Conservation (phyloP, 2,329 filamentous ascomycete species). For the Mollisia scopiformis region DNA sequence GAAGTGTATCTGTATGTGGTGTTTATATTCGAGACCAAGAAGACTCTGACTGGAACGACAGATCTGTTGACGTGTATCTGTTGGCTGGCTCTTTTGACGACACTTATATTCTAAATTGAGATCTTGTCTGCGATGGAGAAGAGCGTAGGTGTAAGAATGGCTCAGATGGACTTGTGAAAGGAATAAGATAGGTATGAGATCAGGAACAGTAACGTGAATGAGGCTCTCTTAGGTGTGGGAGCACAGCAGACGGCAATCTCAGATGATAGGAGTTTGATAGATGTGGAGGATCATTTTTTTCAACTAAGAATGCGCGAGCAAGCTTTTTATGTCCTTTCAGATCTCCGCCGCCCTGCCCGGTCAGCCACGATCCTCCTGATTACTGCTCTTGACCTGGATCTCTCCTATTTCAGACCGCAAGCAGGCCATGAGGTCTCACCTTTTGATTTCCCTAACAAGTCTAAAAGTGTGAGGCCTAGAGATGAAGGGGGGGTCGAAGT, state of each 20-base stretch:
- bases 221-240: conserved; percentile 18
- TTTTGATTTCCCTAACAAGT: conserved; percentile 10
- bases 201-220: conserved; percentile 22
- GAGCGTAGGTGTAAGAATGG: not conserved
- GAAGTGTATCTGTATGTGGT: not conserved
- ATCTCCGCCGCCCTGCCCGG: conserved; percentile 13
- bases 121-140: not conserved
- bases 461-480: conserved; percentile 12
- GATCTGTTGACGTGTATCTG: too few species aligned
- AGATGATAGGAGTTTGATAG: conserved; percentile 16
- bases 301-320: conserved; percentile 21
- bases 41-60: not conserved
- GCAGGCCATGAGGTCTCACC: conserved; percentile 29
- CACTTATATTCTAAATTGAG: too few species aligned
- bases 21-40: not conserved
- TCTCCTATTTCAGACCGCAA: conserved; percentile 17
- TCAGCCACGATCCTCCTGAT: conserved; percentile 29
- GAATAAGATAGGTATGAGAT: not conserved
- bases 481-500: conserved; percentile 5
- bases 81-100: too few species aligned
- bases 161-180: not conserved
- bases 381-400: conserved; percentile 28
- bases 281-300: conserved; percentile 17
- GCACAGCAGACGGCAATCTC: conserved; percentile 22
- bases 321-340: conserved; percentile 25